Conservation (phyloP, 83 land plant genomes). For the Isoetes engelmannii region DNA sequence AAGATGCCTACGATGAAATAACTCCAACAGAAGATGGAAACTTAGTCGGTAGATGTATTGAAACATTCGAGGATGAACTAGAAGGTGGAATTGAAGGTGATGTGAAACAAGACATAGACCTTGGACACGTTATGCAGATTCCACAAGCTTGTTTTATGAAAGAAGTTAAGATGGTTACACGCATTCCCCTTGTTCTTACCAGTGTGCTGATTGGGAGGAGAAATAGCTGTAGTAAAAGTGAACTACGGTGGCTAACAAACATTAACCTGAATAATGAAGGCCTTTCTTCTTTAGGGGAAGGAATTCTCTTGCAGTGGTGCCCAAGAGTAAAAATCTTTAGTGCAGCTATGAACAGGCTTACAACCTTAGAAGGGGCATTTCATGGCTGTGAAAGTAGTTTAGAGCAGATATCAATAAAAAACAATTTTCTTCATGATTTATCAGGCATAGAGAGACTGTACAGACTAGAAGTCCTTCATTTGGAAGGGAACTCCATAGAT, state of each 20-base stretch:
- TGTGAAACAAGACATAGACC: not conserved
- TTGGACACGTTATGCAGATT: constrained; percentile 5
- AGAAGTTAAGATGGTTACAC: not conserved
- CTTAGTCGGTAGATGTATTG: not conserved
- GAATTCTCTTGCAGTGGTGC: constrained; percentile 17
- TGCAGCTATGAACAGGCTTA: constrained; percentile 26
- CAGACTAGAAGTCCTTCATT: constrained; percentile 19
- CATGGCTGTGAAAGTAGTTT: constrained; percentile 23
- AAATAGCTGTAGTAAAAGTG: constrained; percentile 8
- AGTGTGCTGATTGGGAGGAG: constrained; percentile 17
- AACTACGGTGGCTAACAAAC: constrained; percentile 10
- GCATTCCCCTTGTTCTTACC: constrained; percentile 13
- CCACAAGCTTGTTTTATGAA: not conserved
- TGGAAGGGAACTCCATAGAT: constrained; percentile 24
- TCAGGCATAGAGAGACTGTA: constrained; percentile 21
- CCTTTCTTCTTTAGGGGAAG: constrained; percentile 28
- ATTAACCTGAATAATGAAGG: constrained; percentile 18
- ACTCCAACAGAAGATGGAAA: not conserved
- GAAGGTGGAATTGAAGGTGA: not conserved
- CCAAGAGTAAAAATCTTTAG: constrained; percentile 17
- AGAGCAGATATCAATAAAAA: constrained; percentile 22
- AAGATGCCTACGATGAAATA: not conserved
- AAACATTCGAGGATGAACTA: not conserved
- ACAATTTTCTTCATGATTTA: constrained; percentile 29
- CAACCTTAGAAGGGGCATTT: constrained; percentile 23